phyloP scores from a whole-genome alignment of 495 filamentous ascomycete genomes.

The Aspergillus leporis region DNA sequence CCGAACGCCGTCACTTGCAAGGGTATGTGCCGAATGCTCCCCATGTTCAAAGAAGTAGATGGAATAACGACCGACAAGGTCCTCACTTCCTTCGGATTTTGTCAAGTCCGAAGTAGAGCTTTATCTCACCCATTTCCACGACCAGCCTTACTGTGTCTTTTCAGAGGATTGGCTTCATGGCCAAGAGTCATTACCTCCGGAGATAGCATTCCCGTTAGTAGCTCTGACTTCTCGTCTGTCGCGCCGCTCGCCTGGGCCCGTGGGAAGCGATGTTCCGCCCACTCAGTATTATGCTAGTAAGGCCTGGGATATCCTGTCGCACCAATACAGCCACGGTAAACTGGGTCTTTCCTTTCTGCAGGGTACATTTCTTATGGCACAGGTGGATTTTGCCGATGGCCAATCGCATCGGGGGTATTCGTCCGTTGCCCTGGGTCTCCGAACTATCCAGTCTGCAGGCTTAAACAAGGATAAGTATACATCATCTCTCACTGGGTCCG shows the following conservation, averaged over 20 bases:
- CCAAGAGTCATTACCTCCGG: constrained; percentile 21
- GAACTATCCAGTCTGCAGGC: constrained; percentile 26
- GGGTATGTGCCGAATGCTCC: background rate
- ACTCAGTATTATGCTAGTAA: constrained; percentile 20
- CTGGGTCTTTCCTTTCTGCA: constrained; percentile 29
- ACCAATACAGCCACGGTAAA: constrained; percentile 19
- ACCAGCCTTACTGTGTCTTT: constrained; percentile 33
- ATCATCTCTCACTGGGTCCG: constrained; percentile 1
- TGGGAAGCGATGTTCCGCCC: constrained; percentile 1
- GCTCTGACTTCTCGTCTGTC: constrained; percentile 30
- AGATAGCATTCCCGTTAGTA: constrained; percentile 26
- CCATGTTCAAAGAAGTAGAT: background rate
- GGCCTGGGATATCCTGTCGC: constrained; percentile 27
- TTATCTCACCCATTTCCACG: constrained; percentile 29
- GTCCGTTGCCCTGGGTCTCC: constrained; percentile 27
- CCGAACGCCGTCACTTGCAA: background rate
- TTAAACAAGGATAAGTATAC: constrained; percentile 24
- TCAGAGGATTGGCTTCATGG: constrained; percentile 24
- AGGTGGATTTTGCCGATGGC: constrained; percentile 31
- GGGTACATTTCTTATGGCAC: constrained; percentile 29
- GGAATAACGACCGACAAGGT: constrained; percentile 5
- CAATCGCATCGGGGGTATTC: constrained; percentile 24
- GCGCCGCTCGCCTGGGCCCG: constrained; percentile 10
- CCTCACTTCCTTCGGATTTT: constrained; percentile 11
- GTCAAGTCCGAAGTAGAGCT: constrained; percentile 25